phyloP scores from a whole-genome alignment of 345 rosid genomes.

The Hibiscus trionum region DNA sequence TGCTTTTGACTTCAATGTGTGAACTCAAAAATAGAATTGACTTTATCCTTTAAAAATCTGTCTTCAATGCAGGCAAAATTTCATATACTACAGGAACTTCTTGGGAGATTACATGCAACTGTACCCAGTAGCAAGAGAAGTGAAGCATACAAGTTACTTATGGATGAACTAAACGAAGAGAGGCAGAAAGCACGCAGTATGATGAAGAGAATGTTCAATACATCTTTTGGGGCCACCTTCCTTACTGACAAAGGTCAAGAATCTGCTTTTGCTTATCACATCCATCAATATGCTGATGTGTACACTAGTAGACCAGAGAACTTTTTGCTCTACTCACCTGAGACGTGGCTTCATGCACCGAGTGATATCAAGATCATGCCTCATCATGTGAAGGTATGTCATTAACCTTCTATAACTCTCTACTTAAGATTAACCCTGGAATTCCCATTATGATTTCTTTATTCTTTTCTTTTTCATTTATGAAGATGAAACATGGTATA shows the following conservation, averaged over 20 bases:
- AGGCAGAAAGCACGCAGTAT: conserved; percentile 59
- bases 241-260: conserved; percentile 89
- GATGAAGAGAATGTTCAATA: conserved; percentile 87
- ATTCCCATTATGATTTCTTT: neutral
- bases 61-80: conserved; percentile 62
- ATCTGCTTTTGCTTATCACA: conserved; percentile 92
- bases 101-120: conserved; percentile 68
- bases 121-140: conserved; percentile 38
- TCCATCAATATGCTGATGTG: conserved; percentile 88
- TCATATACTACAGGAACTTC: conserved; percentile 87
- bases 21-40: neutral
- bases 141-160: conserved; percentile 44
- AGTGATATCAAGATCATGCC: conserved; percentile 93
- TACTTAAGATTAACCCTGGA: neutral
- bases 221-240: conserved; percentile 93
- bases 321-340: conserved; percentile 65
- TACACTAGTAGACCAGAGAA: conserved; percentile 86
- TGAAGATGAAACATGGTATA: neutral
- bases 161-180: conserved; percentile 62
- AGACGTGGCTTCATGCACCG: conserved; percentile 95
- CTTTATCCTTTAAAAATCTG: neutral
- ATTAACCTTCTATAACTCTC: neutral
- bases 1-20: neutral
- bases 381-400: conserved; percentile 82
- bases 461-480: neutral